A percentile compares a stretch with the other conserved stretches of the same genome.
These are phyloP conservation scores for Tulasnella calospora DNA, from an alignment of 768 basidiomycete genomes.

Conservation along the genomic window DNA sequence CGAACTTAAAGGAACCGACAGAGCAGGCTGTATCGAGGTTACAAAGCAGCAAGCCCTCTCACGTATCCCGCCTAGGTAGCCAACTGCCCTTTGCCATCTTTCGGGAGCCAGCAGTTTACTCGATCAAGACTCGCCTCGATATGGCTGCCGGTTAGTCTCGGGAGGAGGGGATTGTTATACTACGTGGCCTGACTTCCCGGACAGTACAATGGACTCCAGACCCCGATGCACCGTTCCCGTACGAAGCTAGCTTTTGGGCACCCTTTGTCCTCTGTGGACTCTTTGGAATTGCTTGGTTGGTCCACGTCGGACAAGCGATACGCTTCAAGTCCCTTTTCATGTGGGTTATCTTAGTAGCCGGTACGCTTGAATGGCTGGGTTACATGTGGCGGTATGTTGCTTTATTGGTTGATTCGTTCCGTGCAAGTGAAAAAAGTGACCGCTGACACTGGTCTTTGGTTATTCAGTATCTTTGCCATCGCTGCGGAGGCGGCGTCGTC, in stretches of 20 bases:
- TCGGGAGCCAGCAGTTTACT: not conserved
- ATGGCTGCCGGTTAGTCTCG: not conserved
- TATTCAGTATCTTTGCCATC: not conserved
- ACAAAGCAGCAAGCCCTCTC: not conserved
- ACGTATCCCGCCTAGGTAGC: not conserved
- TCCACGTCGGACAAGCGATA: conserved; percentile 3
- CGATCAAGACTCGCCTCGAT: not conserved
- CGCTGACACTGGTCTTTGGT: not conserved
- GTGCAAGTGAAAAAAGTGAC: not conserved
- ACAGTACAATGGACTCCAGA: not conserved
- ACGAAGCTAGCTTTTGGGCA: not conserved
- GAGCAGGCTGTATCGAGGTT: not conserved
- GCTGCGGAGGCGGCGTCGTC: not conserved
- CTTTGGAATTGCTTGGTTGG: not conserved
- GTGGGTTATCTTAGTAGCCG: not conserved
- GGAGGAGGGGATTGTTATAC: not conserved
- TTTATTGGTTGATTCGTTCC: not conserved
- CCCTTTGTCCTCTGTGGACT: not conserved
- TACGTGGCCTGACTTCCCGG: not conserved
- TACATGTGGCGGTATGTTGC: conserved; percentile 5
- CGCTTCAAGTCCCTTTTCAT: conserved; percentile 1
- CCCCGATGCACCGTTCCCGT: not conserved
- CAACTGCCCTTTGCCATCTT: not conserved
- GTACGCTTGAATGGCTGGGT: conserved; percentile 6
- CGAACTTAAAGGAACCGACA: not conserved